Base-by-base conservation (phyloP, 1,284 basidiomycete genomes). In the Cronartium quercuum region DNA sequence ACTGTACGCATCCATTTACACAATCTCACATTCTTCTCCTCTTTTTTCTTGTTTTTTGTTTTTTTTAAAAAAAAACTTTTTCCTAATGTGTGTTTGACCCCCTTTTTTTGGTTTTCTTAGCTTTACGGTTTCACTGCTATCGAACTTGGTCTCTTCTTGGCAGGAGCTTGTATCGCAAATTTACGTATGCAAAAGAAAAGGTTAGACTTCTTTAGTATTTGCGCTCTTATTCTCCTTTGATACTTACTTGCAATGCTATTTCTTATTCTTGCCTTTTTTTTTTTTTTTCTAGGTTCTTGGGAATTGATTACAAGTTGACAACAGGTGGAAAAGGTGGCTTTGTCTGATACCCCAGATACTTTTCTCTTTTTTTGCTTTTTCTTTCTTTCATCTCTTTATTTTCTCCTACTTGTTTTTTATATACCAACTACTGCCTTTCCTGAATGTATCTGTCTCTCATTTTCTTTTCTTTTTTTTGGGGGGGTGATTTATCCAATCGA, bases 281-380 rank as follows among this genome's bases (percentile, higher is more conserved):
- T 7, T 58, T 6, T 42, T 42, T 4, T 55, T 7, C 51, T 57
- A 75, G 73, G 58, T 68, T 75, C 21, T 51, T 75, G 73, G 55
- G 60, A 34, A 75, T 75, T 38, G 73, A 75, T 51, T 75, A 75
- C 37, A 75, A 75, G 47, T 58, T 67, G 18, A 34, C 41, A n/a
- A 38, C 24, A 35, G 58, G 47, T 51, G 73, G 65, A 6, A 75
- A 75, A 63, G 65, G 65, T 18, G 65, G 62, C 4, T 64, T 64
- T 64, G 62, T 64, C 18, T 64, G 34, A 64, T 55, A 55, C 18
- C n/a, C 12, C 42, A 44, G 9, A 9, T 9, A 7, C 7, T 21
- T 55, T 55, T 55, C 29, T 21, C 29, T 4, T 55, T 18, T 7
- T 55, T 55, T 55, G n/a, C 15, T 21, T 55, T 55, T 55, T 55